These are phyloP conservation scores for Leccinum subtestaceum DNA, from an alignment of 768 basidiomycete species.

Conservation along the genomic window DNA sequence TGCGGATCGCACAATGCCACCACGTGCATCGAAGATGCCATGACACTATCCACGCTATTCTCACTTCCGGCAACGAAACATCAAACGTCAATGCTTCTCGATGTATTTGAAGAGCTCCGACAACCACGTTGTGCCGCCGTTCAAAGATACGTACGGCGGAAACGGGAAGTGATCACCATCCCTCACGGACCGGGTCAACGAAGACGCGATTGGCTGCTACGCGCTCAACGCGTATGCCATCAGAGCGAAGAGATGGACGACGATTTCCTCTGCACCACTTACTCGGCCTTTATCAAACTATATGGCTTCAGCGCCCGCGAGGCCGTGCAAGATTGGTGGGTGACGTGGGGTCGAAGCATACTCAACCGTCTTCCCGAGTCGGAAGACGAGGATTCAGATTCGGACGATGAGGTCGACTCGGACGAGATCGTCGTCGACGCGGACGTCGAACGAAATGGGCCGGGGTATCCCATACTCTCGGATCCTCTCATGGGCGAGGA, in stretches of 20 bases:
- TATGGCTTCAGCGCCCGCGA: conserved; percentile 50
- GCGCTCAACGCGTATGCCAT: conserved; percentile 25
- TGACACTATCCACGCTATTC: conserved; percentile 56
- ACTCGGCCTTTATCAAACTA: conserved; percentile 48
- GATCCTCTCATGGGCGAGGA: conserved; percentile 16
- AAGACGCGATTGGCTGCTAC: conserved; percentile 40
- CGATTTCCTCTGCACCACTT: conserved; percentile 41
- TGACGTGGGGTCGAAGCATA: conserved; percentile 42
- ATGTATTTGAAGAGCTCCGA: conserved; percentile 57
- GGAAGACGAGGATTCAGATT: neutral
- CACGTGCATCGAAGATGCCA: conserved; percentile 58
- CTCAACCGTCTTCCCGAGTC: neutral
- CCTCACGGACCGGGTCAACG: conserved; percentile 43
- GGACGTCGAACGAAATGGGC: conserved; percentile 11
- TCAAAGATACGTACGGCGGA: conserved; percentile 41
- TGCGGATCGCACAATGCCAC: conserved; percentile 45
- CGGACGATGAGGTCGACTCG: neutral
- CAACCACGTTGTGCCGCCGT: conserved; percentile 43
- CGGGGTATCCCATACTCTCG: conserved; percentile 6
- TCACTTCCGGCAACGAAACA: conserved; percentile 42
- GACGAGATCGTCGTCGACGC: conserved; percentile 6
- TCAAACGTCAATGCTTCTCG: conserved; percentile 49
- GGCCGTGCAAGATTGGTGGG: conserved; percentile 62
- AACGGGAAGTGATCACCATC: conserved; percentile 40
- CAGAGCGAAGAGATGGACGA: conserved; percentile 41